Conservation (phyloP, 768 basidiomycete genomes). For the Erythrobasidium yunnanense region DNA sequence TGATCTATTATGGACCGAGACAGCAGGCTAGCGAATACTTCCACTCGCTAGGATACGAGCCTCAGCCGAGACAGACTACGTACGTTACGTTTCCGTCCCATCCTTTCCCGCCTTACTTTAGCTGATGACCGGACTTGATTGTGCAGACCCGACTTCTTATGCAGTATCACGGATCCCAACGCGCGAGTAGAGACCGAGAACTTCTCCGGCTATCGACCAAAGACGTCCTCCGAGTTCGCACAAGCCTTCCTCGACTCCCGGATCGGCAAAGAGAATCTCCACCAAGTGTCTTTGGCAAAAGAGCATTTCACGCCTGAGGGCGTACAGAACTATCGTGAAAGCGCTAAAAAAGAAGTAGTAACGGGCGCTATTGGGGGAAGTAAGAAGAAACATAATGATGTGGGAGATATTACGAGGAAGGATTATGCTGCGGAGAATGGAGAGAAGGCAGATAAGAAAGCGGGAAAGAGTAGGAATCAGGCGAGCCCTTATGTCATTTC, state of each 20-base stretch:
- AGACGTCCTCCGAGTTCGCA: conserved; percentile 46
- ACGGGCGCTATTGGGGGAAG: neutral
- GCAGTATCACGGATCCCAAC: conserved; percentile 55
- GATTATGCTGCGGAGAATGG: conserved; percentile 16
- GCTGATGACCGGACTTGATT: conserved; percentile 41
- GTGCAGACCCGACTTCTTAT: conserved; percentile 32
- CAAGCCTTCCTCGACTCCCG: conserved; percentile 43
- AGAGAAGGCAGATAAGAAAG: neutral
- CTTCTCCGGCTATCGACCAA: conserved; percentile 45
- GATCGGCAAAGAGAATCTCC: conserved; percentile 38
- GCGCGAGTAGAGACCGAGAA: conserved; percentile 44
- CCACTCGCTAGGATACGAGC: conserved; percentile 51
- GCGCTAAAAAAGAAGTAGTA: neutral
- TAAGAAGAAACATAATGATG: no score
- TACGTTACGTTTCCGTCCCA: no score
- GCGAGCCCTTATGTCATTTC: conserved; percentile 46
- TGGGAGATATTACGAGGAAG: no score
- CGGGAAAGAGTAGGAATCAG: neutral
- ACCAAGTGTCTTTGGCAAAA: conserved; percentile 42
- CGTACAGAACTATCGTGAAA: conserved; percentile 29
- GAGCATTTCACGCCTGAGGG: conserved; percentile 38
- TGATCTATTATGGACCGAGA: conserved; percentile 64
- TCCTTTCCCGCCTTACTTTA: conserved; percentile 44
- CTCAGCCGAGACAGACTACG: conserved; percentile 40
- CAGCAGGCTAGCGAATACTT: conserved; percentile 60